phyloP scores from a whole-genome alignment of 192 early-diverging fungal genomes.

The Coemansia sp. region DNA sequence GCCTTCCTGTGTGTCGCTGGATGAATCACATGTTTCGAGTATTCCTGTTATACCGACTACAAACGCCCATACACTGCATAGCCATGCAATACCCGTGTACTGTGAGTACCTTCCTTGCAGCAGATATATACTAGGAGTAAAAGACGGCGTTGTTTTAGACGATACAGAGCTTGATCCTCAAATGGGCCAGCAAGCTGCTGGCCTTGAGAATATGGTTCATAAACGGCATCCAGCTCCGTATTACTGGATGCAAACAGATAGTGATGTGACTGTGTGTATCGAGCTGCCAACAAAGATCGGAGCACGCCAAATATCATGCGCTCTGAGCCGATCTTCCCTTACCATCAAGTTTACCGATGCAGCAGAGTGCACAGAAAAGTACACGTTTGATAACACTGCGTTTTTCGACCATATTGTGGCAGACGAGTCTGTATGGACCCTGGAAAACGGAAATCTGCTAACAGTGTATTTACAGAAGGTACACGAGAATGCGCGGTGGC shows the following conservation, averaged over 20 bases:
- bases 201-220: background rate
- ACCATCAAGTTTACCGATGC: slow-evolving; percentile 36
- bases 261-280: slow-evolving; percentile 67
- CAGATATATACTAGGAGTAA: slow-evolving; percentile 36
- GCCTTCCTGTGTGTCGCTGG: background rate
- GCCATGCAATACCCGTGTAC: slow-evolving; percentile 47
- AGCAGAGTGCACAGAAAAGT: slow-evolving; percentile 12
- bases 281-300: slow-evolving; percentile 56
- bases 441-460: slow-evolving; percentile 61
- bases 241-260: slow-evolving; percentile 67
- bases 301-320: slow-evolving; percentile 61
- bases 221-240: slow-evolving; percentile 43
- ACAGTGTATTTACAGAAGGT: slow-evolving; percentile 65
- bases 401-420: slow-evolving; percentile 56
- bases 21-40: background rate
- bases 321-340: slow-evolving; percentile 55
- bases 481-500: slow-evolving; percentile 63
- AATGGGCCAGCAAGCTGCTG: background rate
- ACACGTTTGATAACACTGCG: slow-evolving; percentile 10
- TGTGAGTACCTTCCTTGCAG: slow-evolving; percentile 25
- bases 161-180: slow-evolving; percentile 32
- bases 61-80: slow-evolving; percentile 28
- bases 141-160: slow-evolving; percentile 35
- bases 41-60: background rate
- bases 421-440: slow-evolving; percentile 65